Conservation (phyloP, 768 basidiomycete genomes). For the Amanita subjunquillea region DNA sequence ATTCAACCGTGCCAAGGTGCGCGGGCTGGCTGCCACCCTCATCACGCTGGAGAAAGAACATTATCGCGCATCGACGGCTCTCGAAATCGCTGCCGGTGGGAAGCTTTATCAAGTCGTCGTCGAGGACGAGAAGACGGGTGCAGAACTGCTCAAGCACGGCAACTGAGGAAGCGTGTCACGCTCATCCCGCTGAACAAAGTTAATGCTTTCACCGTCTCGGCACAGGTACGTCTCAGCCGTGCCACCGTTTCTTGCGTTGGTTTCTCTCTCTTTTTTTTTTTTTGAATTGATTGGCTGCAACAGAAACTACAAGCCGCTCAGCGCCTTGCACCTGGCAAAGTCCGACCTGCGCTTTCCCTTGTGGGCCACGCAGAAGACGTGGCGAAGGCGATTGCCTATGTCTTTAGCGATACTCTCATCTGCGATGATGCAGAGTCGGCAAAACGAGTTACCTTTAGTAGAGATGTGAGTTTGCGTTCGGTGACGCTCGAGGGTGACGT, state of each 20-base stretch:
- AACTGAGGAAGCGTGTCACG: conserved; percentile 80
- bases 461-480: conserved; percentile 57
- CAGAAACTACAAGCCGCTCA: conserved; percentile 75
- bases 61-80: conserved; percentile 74
- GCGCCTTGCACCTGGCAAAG: conserved; percentile 68
- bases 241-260: too few relatives aligned
- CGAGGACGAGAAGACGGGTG: conserved; percentile 82
- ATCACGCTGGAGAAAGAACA: conserved; percentile 63
- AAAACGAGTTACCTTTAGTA: conserved; percentile 77
- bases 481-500: conserved; percentile 94
- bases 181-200: conserved; percentile 95
- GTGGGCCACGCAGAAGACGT: conserved; percentile 78
- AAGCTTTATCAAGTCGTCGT: conserved; percentile 92
- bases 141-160: conserved; percentile 65
- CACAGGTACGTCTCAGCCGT: conserved; percentile 26
- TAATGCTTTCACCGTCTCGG: conserved; percentile 37
- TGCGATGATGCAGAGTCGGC: conserved; percentile 85
- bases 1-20: conserved; percentile 82
- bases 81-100: conserved; percentile 87
- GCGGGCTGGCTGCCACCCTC: conserved; percentile 88
- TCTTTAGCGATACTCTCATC: conserved; percentile 88
- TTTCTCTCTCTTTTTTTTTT: too few relatives aligned
- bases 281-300: background rate
- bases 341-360: conserved; percentile 79
- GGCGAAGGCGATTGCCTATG: conserved; percentile 81